Percentiles rank a stretch among this genome's conserved stretches.
Evolutionary conservation across 2,329 filamentous ascomycete genomes (phyloP).

Genomic region (Aspergillus fumigatus): DNA sequence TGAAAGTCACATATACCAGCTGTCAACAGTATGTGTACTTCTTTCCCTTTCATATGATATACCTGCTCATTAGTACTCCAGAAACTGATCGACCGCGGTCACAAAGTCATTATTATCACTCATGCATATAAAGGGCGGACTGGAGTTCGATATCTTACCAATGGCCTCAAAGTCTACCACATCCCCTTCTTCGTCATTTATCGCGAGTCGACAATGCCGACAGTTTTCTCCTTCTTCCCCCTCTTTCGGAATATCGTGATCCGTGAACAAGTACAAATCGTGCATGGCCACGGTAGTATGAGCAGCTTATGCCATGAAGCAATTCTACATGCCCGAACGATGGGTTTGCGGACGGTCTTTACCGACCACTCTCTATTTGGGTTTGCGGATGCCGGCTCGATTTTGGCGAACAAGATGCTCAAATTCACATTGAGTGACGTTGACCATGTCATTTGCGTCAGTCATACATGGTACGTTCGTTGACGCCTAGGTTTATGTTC

Average conservation of each 20-base stretch:
- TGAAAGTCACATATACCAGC: conserved; percentile 97
- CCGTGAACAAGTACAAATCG: conserved; percentile 90
- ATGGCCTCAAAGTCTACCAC: conserved; percentile 97
- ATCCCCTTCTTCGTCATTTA: conserved; percentile 96
- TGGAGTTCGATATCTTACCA: conserved; percentile 91
- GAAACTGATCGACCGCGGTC: conserved; percentile 94
- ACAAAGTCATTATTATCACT: conserved; percentile 97
- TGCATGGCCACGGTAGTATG: conserved; percentile 93
- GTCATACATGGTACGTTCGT: conserved; percentile 79
- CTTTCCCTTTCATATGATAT: background rate
- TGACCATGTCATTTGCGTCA: conserved; percentile 97
- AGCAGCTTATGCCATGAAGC: conserved; percentile 93
- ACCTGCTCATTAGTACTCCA: conserved; percentile 23
- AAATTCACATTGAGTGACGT: conserved; percentile 97
- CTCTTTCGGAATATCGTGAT: conserved; percentile 96
- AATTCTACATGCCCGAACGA: conserved; percentile 89
- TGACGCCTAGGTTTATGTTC: background rate
- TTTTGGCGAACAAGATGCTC: conserved; percentile 91
- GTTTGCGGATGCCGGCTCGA: conserved; percentile 92
- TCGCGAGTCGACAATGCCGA: conserved; percentile 87
- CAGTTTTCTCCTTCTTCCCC: conserved; percentile 97
- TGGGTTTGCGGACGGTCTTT: conserved; percentile 93
- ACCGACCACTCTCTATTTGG: conserved; percentile 97
- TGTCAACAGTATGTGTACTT: conserved; percentile 60
- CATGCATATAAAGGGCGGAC: conserved; percentile 89